A percentile compares a stretch with the other conserved stretches of the same genome.
Evolutionary conservation across 495 filamentous ascomycete genomes (phyloP).

Genomic region (Neurospora sp.): DNA sequence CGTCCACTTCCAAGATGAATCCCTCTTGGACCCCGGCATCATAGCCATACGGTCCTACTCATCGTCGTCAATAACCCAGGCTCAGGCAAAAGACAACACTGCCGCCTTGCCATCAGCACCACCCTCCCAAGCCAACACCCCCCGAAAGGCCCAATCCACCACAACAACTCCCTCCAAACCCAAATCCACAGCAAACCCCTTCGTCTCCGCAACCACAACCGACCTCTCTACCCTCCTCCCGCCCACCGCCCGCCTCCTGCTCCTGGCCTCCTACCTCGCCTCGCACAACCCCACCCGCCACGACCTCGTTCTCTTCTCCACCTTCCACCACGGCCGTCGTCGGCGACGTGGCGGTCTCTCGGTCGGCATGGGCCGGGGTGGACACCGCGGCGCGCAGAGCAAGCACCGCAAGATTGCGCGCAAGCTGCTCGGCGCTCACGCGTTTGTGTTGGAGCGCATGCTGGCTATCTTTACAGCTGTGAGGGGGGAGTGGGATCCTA

Average conservation of each 20-base stretch:
- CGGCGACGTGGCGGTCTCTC: slow-evolving; percentile 24
- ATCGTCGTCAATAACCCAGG: background rate
- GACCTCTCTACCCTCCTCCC: slow-evolving; percentile 49
- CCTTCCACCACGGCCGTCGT: slow-evolving; percentile 49
- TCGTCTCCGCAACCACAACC: slow-evolving; percentile 6
- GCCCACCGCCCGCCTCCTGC: slow-evolving; percentile 69
- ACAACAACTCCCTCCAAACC: slow-evolving; percentile 5
- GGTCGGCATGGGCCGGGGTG: slow-evolving; percentile 16
- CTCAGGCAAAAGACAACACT: slow-evolving; percentile 4
- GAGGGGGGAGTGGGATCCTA: slow-evolving; percentile 52
- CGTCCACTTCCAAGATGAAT: slow-evolving; percentile 66
- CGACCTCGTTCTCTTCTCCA: slow-evolving; percentile 79
- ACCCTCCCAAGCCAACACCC: slow-evolving; percentile 6
- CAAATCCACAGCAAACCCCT: background rate
- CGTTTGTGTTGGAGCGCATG: slow-evolving; percentile 80
- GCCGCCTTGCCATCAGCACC: slow-evolving; percentile 2
- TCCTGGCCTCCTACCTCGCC: slow-evolving; percentile 83
- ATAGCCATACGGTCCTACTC: slow-evolving; percentile 29
- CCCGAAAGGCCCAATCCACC: background rate
- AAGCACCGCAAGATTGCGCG: slow-evolving; percentile 62
- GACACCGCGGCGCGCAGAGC: slow-evolving; percentile 34
- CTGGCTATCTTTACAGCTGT: slow-evolving; percentile 80
- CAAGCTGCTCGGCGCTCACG: slow-evolving; percentile 60
- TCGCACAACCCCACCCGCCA: slow-evolving; percentile 74
- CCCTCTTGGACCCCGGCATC: slow-evolving; percentile 59